These are phyloP conservation scores for Escallonia rubra DNA, from an alignment of 129 eudicot genomes.

Conservation along the genomic window DNA sequence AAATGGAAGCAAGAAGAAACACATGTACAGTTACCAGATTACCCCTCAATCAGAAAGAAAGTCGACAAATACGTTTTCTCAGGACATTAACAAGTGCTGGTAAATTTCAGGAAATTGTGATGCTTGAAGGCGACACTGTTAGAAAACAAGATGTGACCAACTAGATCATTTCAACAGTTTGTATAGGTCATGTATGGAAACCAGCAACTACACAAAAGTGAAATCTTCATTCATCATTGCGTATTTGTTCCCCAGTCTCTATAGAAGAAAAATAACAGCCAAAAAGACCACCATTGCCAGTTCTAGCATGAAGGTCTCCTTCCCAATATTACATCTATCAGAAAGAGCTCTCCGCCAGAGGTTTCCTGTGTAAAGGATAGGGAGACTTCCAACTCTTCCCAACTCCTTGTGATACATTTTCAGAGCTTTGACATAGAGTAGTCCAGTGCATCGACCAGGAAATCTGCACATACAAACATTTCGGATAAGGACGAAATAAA, in stretches of 20 bases:
- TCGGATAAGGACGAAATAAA: neutral
- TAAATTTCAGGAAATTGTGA: no score
- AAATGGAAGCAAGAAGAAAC: no score
- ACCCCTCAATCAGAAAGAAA: no score
- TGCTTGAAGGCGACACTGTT: no score
- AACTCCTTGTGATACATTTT: neutral
- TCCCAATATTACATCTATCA: neutral
- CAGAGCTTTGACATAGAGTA: slow-evolving; percentile 79
- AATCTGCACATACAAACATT: slow-evolving; percentile 44
- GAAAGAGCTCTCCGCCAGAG: neutral
- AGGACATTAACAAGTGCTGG: no score
- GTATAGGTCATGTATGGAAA: no score
- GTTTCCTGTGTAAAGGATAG: neutral
- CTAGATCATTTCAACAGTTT: no score
- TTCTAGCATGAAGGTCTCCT: neutral
- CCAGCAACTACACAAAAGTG: neutral
- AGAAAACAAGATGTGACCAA: no score
- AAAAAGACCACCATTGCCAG: neutral
- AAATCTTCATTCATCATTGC: neutral
- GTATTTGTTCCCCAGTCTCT: neutral
- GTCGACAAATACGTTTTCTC: no score
- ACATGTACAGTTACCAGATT: no score
- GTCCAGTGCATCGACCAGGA: slow-evolving; percentile 86
- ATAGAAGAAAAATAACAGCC: neutral
- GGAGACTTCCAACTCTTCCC: neutral